A percentile compares a stretch with the other conserved stretches of the same genome.
Evolutionary conservation across 495 filamentous ascomycete genomes (phyloP).

Genomic region (Aspergillus taichungensis): DNA sequence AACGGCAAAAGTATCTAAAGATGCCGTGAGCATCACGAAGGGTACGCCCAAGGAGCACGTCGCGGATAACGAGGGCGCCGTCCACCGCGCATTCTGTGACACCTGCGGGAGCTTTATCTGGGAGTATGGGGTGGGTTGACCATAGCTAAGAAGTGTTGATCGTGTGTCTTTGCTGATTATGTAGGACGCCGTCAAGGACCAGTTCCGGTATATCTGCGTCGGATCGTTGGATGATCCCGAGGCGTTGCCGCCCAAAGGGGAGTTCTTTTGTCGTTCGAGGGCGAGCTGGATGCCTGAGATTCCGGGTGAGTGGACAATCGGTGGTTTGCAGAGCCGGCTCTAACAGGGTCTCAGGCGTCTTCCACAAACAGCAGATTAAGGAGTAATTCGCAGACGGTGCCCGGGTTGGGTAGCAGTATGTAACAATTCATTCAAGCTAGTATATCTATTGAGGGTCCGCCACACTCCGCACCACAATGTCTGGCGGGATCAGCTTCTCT

Average conservation of each 20-base stretch:
- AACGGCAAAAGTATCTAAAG: constrained; percentile 51
- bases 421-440: background rate
- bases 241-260: constrained; percentile 54
- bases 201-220: constrained; percentile 55
- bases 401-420: too few species aligned
- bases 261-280: constrained; percentile 56
- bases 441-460: background rate
- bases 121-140: constrained; percentile 49
- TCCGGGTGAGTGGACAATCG: constrained; percentile 32
- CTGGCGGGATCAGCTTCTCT: constrained; percentile 19
- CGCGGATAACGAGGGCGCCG: constrained; percentile 48
- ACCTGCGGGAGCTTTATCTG: constrained; percentile 53
- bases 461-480: constrained; percentile 23
- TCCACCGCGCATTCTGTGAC: constrained; percentile 57
- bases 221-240: constrained; percentile 57
- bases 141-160: background rate
- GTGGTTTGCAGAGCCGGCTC: background rate
- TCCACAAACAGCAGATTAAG: constrained; percentile 53
- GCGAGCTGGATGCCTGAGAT: constrained; percentile 58
- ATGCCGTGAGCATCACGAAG: constrained; percentile 30
- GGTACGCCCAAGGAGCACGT: constrained; percentile 41
- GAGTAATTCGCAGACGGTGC: constrained; percentile 29
- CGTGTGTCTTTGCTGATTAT: background rate
- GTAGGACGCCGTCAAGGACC: constrained; percentile 45
- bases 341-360: constrained; percentile 30